Percentiles rank a stretch among this genome's conserved stretches.
Conservation (phyloP, 495 filamentous ascomycete species). For the Pseudotulostoma volvatum region DNA sequence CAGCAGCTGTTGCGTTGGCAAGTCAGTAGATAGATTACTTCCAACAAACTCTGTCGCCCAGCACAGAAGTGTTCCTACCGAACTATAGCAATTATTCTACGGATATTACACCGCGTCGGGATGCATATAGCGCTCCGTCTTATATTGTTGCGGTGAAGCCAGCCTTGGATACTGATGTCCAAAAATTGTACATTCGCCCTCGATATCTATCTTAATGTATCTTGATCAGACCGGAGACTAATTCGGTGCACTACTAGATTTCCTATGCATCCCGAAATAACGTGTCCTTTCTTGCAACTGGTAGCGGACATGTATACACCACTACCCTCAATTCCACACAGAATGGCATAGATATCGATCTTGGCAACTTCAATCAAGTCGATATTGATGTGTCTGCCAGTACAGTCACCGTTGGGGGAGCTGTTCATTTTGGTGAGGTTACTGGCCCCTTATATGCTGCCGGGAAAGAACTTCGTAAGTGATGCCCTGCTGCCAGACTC, state of each 20-base stretch:
- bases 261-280: slow-evolving; percentile 8
- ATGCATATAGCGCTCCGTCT: slow-evolving; percentile 9
- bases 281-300: slow-evolving; percentile 21
- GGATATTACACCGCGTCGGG: slow-evolving; percentile 7
- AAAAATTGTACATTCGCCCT: slow-evolving; percentile 5
- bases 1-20: too few relatives aligned
- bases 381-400: slow-evolving; percentile 3
- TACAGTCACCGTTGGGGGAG: slow-evolving; percentile 12
- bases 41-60: too few relatives aligned
- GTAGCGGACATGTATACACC: slow-evolving; percentile 17
- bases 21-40: too few relatives aligned
- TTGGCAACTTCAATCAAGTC: slow-evolving; percentile 14
- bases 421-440: slow-evolving; percentile 7
- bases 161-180: slow-evolving; percentile 11
- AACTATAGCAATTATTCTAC: background rate
- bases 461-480: slow-evolving; percentile 16
- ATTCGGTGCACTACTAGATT: too few relatives aligned
- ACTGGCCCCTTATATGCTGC: slow-evolving; percentile 10
- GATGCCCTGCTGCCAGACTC: background rate
- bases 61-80: too few relatives aligned
- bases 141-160: slow-evolving; percentile 16
- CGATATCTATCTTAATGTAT: background rate
- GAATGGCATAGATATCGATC: slow-evolving; percentile 17
- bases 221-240: slow-evolving; percentile 13
- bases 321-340: slow-evolving; percentile 6